Evolutionary conservation across 2,329 filamentous ascomycete genomes (phyloP), one percentile per base, ranked within the genome.

Genomic region (Exophiala mesophila): DNA sequence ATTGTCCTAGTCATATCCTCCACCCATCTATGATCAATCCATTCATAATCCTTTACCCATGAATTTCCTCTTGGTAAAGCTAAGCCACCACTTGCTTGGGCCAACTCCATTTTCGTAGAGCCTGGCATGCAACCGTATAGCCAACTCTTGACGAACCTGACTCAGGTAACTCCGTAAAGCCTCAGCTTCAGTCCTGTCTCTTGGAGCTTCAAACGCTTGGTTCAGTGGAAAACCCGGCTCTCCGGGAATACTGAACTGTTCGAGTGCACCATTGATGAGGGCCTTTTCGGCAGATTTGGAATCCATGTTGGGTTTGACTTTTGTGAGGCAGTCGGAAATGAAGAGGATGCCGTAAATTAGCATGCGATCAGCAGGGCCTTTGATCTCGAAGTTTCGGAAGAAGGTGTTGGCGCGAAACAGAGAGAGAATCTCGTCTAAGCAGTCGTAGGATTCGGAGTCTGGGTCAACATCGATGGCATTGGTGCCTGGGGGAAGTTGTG

Each of bases 381-480:
- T 90, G 72, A 97, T 94, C 74, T 97, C 92, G 60, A 98, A 98
- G 76, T 97, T 98, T 60, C 92, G 85, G 77, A 97, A 98, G 69
- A 98, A 90, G 47, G 90, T 96, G 73, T 98, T 97, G 59, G 92
- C 90, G 53, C 92, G 87, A 77, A 97, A 98, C 36, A 97, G 78
- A 9, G 83, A 77, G 41, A 98, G 77, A 38, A 94, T 82, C 73
- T 98, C 92, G 69, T 98, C 92, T 41, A 97, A 78, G 50, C 92
- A 86, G 71, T 98, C 92, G 74, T 97, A 97, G 60, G 85, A 89
- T 66, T 95, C 88, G 66, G 80, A 83, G 65, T 92, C 87, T 36
- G 88, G 83, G 64, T 96, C 88, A 57, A 75, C 63, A 42, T 72
- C 68, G 40, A 68, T 56, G 20, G 73, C 68, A 47, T 65, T 61